Base-by-base conservation (phyloP, 805 yeast species). In the Saccharomyces jurei region DNA sequence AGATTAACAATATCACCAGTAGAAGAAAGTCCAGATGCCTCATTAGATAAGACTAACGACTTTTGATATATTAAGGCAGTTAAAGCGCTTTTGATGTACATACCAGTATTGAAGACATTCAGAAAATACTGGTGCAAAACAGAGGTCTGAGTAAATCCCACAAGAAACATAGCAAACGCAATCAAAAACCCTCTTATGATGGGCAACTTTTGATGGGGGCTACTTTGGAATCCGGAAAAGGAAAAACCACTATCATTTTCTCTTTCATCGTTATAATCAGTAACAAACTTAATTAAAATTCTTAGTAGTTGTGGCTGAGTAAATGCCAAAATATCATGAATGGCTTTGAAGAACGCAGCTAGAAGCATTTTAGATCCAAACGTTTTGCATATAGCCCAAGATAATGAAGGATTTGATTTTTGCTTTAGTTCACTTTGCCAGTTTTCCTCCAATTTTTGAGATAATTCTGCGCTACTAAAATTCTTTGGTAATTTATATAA, bases 1-100 rank as follows among this genome's bases (percentile, higher is more conserved):
- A 91, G 76, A 66, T 91, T 91, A 55, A 91, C 97, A 60, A 92
- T 87, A 68, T 90, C 97, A 65, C 98, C 98, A 4, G 96, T 87
- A 31, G 88, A 81, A 46, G 89, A 81, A 62, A 80, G 71, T 65
- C 81, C 82, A 56, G 82, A 82, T 10, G 89, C 81, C 64, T 87
- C 94, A 60, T 81, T 83, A 1, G 92, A 86, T 56, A 87, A 72
- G 13, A 77, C 80, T 58, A 87, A 68, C 0, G 94, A 75, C 65
- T 87, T 87, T 60, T 82, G 75, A 67, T 87, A 87, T 51, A 87
- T 78, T 17, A 81, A 73, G 1, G 90, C 78, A 2, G 83, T 84
- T 60, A 87, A 71, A 0, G 90, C 77, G 29, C 90, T 81, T 66
- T 82, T 86, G 52, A 86, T 79, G 62, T 83, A 80, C 82, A 88